Conservation (phyloP, 2,329 filamentous ascomycete species). For the Cytospora schulzeri region DNA sequence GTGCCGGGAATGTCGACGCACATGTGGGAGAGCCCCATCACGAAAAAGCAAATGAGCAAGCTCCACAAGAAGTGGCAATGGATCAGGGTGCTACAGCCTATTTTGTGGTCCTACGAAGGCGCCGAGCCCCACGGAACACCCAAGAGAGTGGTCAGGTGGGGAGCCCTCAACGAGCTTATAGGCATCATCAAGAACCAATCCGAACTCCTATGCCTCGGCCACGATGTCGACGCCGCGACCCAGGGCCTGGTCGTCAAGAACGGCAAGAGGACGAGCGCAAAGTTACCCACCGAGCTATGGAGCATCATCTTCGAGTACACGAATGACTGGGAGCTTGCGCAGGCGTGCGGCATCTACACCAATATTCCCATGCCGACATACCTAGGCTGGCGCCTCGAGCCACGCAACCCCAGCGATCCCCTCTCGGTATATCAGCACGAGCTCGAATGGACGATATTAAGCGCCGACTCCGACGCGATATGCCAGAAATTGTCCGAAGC, state of each 20-base stretch:
- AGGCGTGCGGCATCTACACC: conserved; percentile 78
- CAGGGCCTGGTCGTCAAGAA: conserved; percentile 40
- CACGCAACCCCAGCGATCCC: conserved; percentile 63
- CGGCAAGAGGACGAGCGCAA: conserved; percentile 41
- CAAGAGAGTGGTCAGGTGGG: conserved; percentile 62
- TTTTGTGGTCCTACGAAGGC: conserved; percentile 76
- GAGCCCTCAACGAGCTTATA: conserved; percentile 70
- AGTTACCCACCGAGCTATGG: conserved; percentile 85
- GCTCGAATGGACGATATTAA: conserved; percentile 83
- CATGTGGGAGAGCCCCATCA: conserved; percentile 90
- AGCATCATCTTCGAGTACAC: conserved; percentile 82
- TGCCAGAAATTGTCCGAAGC: conserved; percentile 73
- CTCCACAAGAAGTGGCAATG: conserved; percentile 83
- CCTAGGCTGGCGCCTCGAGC: conserved; percentile 64
- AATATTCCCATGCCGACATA: conserved; percentile 67
- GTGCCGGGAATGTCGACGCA: conserved; percentile 86
- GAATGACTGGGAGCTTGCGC: conserved; percentile 88
- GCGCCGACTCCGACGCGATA: conserved; percentile 68
- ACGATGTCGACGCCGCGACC: conserved; percentile 63
- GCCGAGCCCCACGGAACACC: conserved; percentile 17
- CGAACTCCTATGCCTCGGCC: conserved; percentile 72
- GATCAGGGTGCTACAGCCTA: conserved; percentile 78
- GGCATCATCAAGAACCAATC: conserved; percentile 77
- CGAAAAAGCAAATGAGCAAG: conserved; percentile 83
- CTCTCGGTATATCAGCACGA: conserved; percentile 74